Conservation (phyloP, 345 rosid genomes). For the Aquilaria sinensis region DNA sequence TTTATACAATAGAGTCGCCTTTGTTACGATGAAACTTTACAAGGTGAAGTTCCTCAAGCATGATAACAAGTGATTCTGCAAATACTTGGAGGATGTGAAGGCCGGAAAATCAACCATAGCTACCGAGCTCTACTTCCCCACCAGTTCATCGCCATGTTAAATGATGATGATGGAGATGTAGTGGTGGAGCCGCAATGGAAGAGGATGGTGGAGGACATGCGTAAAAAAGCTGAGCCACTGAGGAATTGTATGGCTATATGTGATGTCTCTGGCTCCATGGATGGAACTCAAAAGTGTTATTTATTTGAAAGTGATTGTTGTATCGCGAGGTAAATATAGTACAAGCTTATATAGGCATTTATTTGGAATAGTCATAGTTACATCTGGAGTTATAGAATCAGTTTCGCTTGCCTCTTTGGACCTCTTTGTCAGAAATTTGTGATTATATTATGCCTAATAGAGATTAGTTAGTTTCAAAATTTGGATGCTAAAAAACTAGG, state of each 20-base stretch:
- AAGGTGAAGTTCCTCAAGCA: slow-evolving; percentile 32
- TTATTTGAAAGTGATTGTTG: too few relatives aligned
- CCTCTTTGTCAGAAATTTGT: too few relatives aligned
- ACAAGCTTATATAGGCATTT: too few relatives aligned
- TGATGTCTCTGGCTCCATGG: slow-evolving; percentile 12
- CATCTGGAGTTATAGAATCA: too few relatives aligned
- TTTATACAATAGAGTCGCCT: slow-evolving; percentile 33
- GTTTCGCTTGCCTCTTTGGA: too few relatives aligned
- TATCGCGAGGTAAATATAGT: too few relatives aligned
- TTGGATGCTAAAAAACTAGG: too few relatives aligned
- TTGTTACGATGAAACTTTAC: slow-evolving; percentile 40
- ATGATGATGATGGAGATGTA: slow-evolving; percentile 18
- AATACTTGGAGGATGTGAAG: slow-evolving; percentile 27
- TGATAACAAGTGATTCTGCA: slow-evolving; percentile 24
- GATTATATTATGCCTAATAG: too few relatives aligned
- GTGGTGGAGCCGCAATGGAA: slow-evolving; percentile 60
- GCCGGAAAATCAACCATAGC: slow-evolving; percentile 35
- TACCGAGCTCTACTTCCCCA: slow-evolving; percentile 55
- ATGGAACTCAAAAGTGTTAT: too few relatives aligned
- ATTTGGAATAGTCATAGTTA: too few relatives aligned
- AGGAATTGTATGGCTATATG: slow-evolving; percentile 44
- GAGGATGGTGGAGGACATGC: slow-evolving; percentile 50
- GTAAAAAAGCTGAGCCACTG: slow-evolving; percentile 34
- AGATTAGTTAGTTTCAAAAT: too few relatives aligned
- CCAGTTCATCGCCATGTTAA: slow-evolving; percentile 36